These are phyloP conservation scores for Helicocarpus griseus DNA, from an alignment of 2,329 filamentous ascomycete species.

Conservation along the genomic window DNA sequence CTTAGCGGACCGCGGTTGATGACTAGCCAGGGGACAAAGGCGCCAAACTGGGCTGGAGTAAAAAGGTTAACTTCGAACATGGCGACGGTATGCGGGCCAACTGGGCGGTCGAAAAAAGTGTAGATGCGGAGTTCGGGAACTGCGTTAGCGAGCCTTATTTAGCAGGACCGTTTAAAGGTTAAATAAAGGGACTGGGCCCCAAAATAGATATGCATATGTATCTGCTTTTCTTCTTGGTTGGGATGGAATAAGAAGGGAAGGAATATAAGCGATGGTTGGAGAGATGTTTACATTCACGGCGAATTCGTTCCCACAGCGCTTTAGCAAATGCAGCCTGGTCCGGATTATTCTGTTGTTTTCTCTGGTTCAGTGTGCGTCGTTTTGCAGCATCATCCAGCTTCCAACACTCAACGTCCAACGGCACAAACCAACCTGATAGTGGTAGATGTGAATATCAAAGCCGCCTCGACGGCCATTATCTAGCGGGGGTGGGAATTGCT, in stretches of 20 bases:
- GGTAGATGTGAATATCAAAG: slow-evolving; percentile 85
- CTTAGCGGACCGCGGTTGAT: slow-evolving; percentile 73
- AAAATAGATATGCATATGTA: not conserved
- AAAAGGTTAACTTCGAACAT: slow-evolving; percentile 94
- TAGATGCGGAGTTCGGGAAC: slow-evolving; percentile 83
- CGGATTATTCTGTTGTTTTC: slow-evolving; percentile 39
- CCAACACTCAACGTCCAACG: slow-evolving; percentile 1
- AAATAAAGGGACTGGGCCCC: not conserved
- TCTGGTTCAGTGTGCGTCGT: not conserved
- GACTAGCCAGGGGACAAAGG: slow-evolving; percentile 76
- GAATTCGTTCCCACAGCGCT: slow-evolving; percentile 67
- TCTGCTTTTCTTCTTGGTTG: not conserved
- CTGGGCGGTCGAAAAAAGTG: slow-evolving; percentile 60
- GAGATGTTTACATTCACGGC: slow-evolving; percentile 58
- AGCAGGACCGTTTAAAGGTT: not conserved
- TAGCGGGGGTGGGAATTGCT: slow-evolving; percentile 58
- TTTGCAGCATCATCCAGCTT: not conserved
- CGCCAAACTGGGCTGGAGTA: slow-evolving; percentile 77
- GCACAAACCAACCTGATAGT: slow-evolving; percentile 43
- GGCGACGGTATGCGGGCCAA: slow-evolving; percentile 72
- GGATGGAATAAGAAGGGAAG: not conserved
- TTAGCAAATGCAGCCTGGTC: slow-evolving; percentile 57
- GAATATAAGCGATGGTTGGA: not conserved
- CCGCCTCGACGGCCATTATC: slow-evolving; percentile 57
- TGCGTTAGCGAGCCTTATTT: not conserved